These are phyloP conservation scores for Hemileia vastatrix DNA, from an alignment of 1,284 basidiomycete genomes.

Conservation along the genomic window DNA sequence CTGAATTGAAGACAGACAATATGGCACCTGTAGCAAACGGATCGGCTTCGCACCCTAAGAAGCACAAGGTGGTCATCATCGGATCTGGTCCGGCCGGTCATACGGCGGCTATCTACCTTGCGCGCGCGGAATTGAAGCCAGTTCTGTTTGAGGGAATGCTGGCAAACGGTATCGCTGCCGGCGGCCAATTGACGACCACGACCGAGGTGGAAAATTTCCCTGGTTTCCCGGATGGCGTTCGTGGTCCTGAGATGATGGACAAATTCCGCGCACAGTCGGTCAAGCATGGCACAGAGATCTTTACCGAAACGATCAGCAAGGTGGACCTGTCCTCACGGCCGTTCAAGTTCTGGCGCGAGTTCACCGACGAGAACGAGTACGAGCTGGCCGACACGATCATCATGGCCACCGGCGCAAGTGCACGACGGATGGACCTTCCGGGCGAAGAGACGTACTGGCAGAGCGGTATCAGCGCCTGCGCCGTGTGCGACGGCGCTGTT, in stretches of 20 bases:
- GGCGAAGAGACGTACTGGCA: slow-evolving; percentile 98
- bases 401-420: slow-evolving; percentile 90
- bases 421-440: slow-evolving; percentile 77
- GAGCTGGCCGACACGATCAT: slow-evolving; percentile 65
- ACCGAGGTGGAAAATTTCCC: slow-evolving; percentile 99
- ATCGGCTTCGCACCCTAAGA: no score
- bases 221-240: slow-evolving; percentile 87
- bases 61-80: slow-evolving; percentile 89
- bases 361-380: slow-evolving; percentile 65
- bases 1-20: no score
- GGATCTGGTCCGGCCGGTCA: slow-evolving; percentile 84
- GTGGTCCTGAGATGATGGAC: slow-evolving; percentile 96
- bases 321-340: slow-evolving; percentile 87
- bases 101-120: slow-evolving; percentile 77
- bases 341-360: slow-evolving; percentile 95
- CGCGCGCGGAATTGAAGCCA: slow-evolving; percentile 81
- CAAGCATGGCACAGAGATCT: slow-evolving; percentile 84
- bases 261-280: slow-evolving; percentile 63
- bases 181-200: slow-evolving; percentile 94
- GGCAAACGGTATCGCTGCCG: slow-evolving; percentile 95
- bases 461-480: slow-evolving; percentile 92
- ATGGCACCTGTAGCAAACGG: no score
- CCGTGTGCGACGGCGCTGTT: slow-evolving; percentile 95
- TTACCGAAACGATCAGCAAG: slow-evolving; percentile 91
- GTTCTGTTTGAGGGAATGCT: slow-evolving; percentile 96